A percentile compares a stretch with the other conserved stretches of the same genome.
Evolutionary conservation across 2,329 filamentous ascomycete species (phyloP).

Genomic region (Aureobasidium sp.): DNA sequence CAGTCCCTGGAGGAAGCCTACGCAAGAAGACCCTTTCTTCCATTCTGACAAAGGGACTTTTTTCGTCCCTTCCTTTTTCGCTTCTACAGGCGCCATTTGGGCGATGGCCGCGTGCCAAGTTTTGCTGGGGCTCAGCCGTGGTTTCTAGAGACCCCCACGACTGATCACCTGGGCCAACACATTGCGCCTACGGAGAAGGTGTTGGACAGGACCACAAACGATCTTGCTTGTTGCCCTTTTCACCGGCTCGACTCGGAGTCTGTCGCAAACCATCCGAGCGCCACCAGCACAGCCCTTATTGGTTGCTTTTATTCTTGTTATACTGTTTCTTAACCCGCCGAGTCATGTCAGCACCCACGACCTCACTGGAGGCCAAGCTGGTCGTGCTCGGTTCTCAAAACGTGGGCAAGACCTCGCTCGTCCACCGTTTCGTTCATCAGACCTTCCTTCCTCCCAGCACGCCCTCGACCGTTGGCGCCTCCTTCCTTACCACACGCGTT

Average conservation of each 20-base stretch:
- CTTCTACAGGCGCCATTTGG: slow-evolving; percentile 4
- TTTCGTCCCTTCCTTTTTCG: neutral
- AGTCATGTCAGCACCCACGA: slow-evolving; percentile 7
- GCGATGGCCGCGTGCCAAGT: slow-evolving; percentile 11
- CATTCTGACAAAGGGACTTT: neutral
- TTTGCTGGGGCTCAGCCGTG: neutral
- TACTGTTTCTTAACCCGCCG: neutral
- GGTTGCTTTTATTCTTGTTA: neutral
- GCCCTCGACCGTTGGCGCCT: slow-evolving; percentile 44
- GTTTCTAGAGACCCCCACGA: neutral
- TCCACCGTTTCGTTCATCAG: slow-evolving; percentile 69
- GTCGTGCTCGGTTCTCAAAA: slow-evolving; percentile 73
- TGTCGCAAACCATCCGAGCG: neutral
- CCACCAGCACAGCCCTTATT: neutral
- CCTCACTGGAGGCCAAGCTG: slow-evolving; percentile 70
- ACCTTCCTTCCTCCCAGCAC: slow-evolving; percentile 54
- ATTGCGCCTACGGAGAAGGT: neutral
- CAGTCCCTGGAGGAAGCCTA: neutral
- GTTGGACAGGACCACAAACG: neutral
- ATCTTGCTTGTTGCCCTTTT: neutral
- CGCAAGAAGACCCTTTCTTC: neutral
- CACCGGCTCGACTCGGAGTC: neutral
- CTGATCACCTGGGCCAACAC: slow-evolving; percentile 1
- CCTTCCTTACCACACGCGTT: slow-evolving; percentile 58
- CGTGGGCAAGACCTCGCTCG: slow-evolving; percentile 72